Evolutionary conservation across 2,329 filamentous ascomycete genomes (phyloP), one percentile per base, ranked within the genome.

Genomic region (Penicillium sp.): DNA sequence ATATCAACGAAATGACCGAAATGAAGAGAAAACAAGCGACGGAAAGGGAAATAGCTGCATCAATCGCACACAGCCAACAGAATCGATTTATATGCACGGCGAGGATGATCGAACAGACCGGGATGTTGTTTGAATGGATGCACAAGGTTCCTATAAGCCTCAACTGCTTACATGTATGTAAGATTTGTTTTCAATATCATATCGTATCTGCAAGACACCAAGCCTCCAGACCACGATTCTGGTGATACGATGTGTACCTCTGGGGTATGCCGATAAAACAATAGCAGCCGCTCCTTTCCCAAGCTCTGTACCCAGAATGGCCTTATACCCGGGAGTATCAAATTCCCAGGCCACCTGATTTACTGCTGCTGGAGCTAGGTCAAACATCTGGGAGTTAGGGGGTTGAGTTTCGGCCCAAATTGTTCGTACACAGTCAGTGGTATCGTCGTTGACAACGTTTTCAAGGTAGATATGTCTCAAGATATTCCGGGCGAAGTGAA

Each of bases 261-360:
- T 27, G 10, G 41, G 41, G 2, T 47, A 54, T 15, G 41, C 21
- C 6, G 31, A 47, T 13, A 46, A 13, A 25, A 54, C 41, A 37
- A 54, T 6, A 54, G 50, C 50, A 38, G 29, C 29, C 6, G 38
- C 50, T 19, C 41, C 50, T 19, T 54, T 54, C 25, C 50, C 50
- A 54, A 54, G 33, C n/a, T 35, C 31, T n/a, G 50, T 54, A 17
- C 50, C 50, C 12, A 54, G 21, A 47, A 54, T 47, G 8, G 21
- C 50, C 31, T 54, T 25, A 21, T 54, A 54, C 17, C 29, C 41
- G 19, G 40, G 41, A n/a, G 50, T 47, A 47, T 35, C 50, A 10
- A 47, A 47, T 4, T 6, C 7, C 50, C 50, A 54, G 25, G 13
- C 5, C 7, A 54, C 17, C 19, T n/a, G 50, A 3, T 10, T 37